Base-by-base conservation (phyloP, 768 basidiomycete genomes). In the Auricularia sp. region DNA sequence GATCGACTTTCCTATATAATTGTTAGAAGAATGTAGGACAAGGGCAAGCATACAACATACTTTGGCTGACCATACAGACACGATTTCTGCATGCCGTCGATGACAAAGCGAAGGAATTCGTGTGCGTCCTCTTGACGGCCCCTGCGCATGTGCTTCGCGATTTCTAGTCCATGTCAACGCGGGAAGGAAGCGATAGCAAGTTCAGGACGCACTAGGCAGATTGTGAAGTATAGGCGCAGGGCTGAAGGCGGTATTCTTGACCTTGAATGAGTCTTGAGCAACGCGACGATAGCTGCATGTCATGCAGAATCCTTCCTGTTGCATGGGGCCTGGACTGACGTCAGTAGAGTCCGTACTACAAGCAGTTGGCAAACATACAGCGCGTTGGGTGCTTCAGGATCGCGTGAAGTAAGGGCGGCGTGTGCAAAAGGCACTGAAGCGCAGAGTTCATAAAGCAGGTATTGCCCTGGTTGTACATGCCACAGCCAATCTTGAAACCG, bases 51-150 rank as follows among this genome's bases (percentile, higher is more conserved):
- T 14, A 65, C 47, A 54, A 78, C 90, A 67, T 70, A 93, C 92
- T 85, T 81, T 68, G 88, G 79, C 63, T 83, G 75, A 18, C 88
- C 90, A 59, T 83, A 82, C 65, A 95, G 78, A 72, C 89, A 91
- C 6, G 89, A 83, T 71, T 87, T 90, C 75, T 98, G 97, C 63
- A 98, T 76, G 34, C 88, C 89, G 71, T 99, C 97, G 36, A 98
- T 86, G 21, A 88, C 87, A 75, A 95, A 97, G 37, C 97, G 87
- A 61, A 99, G 85, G 72, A 98, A 98, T 75, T 99, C 97, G 73
- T 99, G 97, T 8, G 97, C 87, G 73, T 99, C 97, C 73, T 99
- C 97, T 74, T 99, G 97, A 69, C 93, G 79, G n/a, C 92, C 94
- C 75, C 78, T 83, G 51, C 88, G 85, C 85, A 98, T 86, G 70